Base-by-base conservation (phyloP, 2,329 filamentous ascomycete genomes). In the Aspergillus sp. region DNA sequence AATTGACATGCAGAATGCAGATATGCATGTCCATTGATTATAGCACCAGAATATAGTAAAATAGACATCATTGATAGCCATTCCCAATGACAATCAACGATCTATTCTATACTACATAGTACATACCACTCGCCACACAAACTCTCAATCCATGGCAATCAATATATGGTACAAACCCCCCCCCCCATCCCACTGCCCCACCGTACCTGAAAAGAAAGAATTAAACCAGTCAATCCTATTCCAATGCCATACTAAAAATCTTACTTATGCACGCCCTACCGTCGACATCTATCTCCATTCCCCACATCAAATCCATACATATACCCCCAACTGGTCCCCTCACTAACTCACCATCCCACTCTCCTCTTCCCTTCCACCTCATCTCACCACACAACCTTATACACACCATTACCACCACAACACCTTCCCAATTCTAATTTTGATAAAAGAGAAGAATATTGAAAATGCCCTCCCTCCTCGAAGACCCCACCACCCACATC, bases 401-500 rank as follows among this genome's bases (percentile, higher is more conserved):
- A 32, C 19, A 45, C 19, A 12, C 28, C 13, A 45, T 10, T 4
- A 32, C 28, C 41, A n/a, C 47, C 41, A n/a, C n/a, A n/a, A n/a
- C n/a, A n/a, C n/a, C n/a, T n/a, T n/a, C n/a, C n/a, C n/a, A n/a
- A n/a, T n/a, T n/a, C n/a, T n/a, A n/a, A n/a, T n/a, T n/a, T n/a
- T n/a, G n/a, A n/a, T 15, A 2, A 2, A 23, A 53, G 23, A 25
- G 0, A 25, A 25, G 58, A 58, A 36, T 25, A 28, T 63, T n/a
- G 32, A 70, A 61, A 61, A 77, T 76, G 74, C 73, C 74, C 48
- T 63, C 74, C 36, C 65, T 76, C 50, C 70, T 77, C 57, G 75
- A 77, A 72, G 73, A 77, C 63, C 70, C 70, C 62, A 65, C 63
- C 32, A 66, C 69, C 30, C 69, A 59, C 56, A 66, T 66, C 59